phyloP scores from a whole-genome alignment of 1,139 yeast species.

The Kodamaea sp. region DNA sequence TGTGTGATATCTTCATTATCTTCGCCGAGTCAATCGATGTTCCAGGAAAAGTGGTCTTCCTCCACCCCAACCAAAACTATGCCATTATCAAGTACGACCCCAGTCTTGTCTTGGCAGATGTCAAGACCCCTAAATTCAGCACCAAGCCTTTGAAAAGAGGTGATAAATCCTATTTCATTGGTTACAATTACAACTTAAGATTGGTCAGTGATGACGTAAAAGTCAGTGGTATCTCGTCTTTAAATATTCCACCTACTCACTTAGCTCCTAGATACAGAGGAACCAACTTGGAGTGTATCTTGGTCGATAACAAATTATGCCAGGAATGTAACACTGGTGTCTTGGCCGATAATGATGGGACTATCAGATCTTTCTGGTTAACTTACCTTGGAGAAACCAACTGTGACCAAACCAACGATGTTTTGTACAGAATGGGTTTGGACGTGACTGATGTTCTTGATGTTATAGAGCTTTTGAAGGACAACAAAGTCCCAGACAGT shows the following conservation, averaged over 20 bases:
- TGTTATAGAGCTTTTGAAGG: slow-evolving; percentile 57
- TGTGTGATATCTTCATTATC: slow-evolving; percentile 74
- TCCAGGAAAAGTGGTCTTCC: slow-evolving; percentile 77
- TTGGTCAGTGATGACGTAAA: slow-evolving; percentile 74
- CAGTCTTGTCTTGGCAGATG: slow-evolving; percentile 44
- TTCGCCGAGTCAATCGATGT: slow-evolving; percentile 85
- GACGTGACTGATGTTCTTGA: slow-evolving; percentile 66
- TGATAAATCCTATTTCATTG: slow-evolving; percentile 72
- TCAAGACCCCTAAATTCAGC: slow-evolving; percentile 63
- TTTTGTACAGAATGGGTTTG: slow-evolving; percentile 76
- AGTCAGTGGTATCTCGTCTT: slow-evolving; percentile 73
- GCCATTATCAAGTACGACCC: slow-evolving; percentile 87
- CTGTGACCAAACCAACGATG: slow-evolving; percentile 50
- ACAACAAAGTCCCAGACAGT: slow-evolving; percentile 53
- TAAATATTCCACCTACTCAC: slow-evolving; percentile 70
- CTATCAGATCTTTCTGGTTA: slow-evolving; percentile 81
- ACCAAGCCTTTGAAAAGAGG: slow-evolving; percentile 67
- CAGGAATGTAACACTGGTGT: slow-evolving; percentile 82
- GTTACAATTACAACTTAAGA: slow-evolving; percentile 72
- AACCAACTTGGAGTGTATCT: slow-evolving; percentile 75
- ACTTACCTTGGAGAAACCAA: slow-evolving; percentile 72
- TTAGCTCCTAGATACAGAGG: slow-evolving; percentile 82
- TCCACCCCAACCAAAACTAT: slow-evolving; percentile 88
- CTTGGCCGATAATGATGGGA: slow-evolving; percentile 75
- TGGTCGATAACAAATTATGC: slow-evolving; percentile 71